These are phyloP conservation scores for Elsinoe perseae DNA, from an alignment of 2,329 filamentous ascomycete species.

Conservation along the genomic window DNA sequence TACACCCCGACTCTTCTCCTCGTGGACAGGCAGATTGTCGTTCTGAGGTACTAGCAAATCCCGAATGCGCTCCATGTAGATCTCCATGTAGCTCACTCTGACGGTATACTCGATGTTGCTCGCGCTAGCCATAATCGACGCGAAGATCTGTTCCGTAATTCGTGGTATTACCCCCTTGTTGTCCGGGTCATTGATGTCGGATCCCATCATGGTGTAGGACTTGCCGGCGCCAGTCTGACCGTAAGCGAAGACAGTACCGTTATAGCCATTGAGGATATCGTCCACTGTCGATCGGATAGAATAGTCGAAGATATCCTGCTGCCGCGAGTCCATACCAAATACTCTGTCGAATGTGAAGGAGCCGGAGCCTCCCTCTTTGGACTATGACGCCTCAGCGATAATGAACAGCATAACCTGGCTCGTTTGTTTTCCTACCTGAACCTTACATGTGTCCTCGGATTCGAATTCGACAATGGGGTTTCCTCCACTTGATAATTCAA, in stretches of 20 bases:
- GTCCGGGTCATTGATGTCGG: conserved; percentile 82
- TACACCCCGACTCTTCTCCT: conserved; percentile 91
- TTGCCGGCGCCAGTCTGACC: conserved; percentile 98
- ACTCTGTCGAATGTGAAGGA: conserved; percentile 96
- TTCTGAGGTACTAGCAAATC: conserved; percentile 88
- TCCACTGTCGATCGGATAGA: conserved; percentile 94
- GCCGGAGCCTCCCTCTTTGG: conserved; percentile 65
- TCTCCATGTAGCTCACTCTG: conserved; percentile 98
- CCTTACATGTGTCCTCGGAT: conserved; percentile 75
- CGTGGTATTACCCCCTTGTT: conserved; percentile 92
- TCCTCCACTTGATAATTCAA: conserved; percentile 83
- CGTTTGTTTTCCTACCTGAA: conserved; percentile 57
- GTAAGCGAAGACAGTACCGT: conserved; percentile 97
- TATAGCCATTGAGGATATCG: conserved; percentile 98
- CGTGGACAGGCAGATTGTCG: conserved; percentile 94
- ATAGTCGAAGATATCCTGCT: conserved; percentile 94
- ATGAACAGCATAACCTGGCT: background rate
- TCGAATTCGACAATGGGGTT: conserved; percentile 86
- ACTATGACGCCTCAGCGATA: conserved; percentile 45
- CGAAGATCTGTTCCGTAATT: conserved; percentile 96
- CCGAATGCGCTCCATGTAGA: conserved; percentile 98
- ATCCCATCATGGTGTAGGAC: conserved; percentile 98
- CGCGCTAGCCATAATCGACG: conserved; percentile 84
- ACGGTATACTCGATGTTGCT: conserved; percentile 98
- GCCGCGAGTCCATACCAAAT: conserved; percentile 86